Conservation (phyloP, 352 stramenopile genomes). For the Halophytophthora batemanensis region DNA sequence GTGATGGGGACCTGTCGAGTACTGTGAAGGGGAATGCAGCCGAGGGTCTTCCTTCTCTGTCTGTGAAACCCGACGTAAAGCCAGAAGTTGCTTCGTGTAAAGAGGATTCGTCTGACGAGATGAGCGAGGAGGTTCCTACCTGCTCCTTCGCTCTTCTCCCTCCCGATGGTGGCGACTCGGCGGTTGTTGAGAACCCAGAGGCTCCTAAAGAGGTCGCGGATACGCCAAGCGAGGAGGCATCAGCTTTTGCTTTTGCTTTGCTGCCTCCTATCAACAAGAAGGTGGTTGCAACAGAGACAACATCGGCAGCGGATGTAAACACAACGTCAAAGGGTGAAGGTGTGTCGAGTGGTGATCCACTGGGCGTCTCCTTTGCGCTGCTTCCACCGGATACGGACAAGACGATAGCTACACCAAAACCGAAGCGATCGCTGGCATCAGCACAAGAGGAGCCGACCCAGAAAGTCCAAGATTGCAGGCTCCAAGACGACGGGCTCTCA, state of each 20-base stretch:
- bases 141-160: slow-evolving; percentile 23
- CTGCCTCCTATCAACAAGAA: slow-evolving; percentile 11
- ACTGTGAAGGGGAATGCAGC: too few relatives aligned
- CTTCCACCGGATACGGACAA: too few relatives aligned
- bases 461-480: too few relatives aligned
- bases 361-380: too few relatives aligned
- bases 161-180: neutral
- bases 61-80: neutral
- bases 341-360: too few relatives aligned
- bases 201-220: slow-evolving; percentile 7
- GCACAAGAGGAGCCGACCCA: too few relatives aligned
- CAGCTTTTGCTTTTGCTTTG: slow-evolving; percentile 20
- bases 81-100: neutral
- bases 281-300: slow-evolving; percentile 1
- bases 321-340: neutral
- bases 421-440: too few relatives aligned
- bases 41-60: neutral
- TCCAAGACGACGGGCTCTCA: too few relatives aligned
- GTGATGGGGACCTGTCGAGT: neutral
- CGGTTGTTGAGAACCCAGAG: slow-evolving; percentile 1
- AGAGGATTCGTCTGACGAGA: neutral
- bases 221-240: slow-evolving; percentile 14
- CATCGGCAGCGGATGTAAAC: neutral
- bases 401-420: too few relatives aligned
- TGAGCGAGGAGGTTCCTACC: slow-evolving; percentile 1